Evolutionary conservation across 2,329 filamentous ascomycete genomes (phyloP).

Genomic region (Aspergillus ustus): DNA sequence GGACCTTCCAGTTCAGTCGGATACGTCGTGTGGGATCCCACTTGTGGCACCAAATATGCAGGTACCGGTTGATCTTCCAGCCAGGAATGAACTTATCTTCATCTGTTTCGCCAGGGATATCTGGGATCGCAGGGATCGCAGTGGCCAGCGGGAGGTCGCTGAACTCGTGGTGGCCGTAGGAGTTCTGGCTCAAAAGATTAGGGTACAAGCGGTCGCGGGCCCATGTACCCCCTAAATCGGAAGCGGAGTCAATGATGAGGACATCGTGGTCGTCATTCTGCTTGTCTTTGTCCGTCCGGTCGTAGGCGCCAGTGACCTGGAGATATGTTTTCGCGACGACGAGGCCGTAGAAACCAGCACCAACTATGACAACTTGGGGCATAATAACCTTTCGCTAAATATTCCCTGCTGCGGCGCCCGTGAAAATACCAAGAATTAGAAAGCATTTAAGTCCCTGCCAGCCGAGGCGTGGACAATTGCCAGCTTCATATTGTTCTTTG

Average conservation of each 20-base stretch:
- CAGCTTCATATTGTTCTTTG: conserved; percentile 1
- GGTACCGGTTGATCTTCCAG: conserved; percentile 32
- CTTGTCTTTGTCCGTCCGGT: neutral
- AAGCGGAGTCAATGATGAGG: conserved; percentile 31
- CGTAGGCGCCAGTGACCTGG: conserved; percentile 23
- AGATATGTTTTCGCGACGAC: conserved; percentile 36
- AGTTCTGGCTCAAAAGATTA: conserved; percentile 34
- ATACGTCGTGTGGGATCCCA: conserved; percentile 29
- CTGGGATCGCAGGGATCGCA: conserved; percentile 22
- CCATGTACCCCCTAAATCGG: conserved; percentile 35
- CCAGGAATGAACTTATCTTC: conserved; percentile 30
- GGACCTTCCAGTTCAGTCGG: conserved; percentile 30
- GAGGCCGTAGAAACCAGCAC: conserved; percentile 29
- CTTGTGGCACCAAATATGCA: conserved; percentile 30
- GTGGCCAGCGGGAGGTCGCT: conserved; percentile 30
- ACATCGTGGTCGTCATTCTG: conserved; percentile 11
- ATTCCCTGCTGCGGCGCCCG: neutral
- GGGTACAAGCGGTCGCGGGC: conserved; percentile 33
- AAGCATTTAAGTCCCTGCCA: neutral
- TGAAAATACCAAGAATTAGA: neutral
- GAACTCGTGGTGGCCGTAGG: conserved; percentile 35
- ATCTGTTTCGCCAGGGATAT: conserved; percentile 1
- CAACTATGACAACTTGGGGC: neutral
- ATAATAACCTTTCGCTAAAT: neutral
- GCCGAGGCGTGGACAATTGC: neutral